Base-by-base conservation (phyloP, 2,329 filamentous ascomycete genomes). In the Sclerotinia sclerotiorum region DNA sequence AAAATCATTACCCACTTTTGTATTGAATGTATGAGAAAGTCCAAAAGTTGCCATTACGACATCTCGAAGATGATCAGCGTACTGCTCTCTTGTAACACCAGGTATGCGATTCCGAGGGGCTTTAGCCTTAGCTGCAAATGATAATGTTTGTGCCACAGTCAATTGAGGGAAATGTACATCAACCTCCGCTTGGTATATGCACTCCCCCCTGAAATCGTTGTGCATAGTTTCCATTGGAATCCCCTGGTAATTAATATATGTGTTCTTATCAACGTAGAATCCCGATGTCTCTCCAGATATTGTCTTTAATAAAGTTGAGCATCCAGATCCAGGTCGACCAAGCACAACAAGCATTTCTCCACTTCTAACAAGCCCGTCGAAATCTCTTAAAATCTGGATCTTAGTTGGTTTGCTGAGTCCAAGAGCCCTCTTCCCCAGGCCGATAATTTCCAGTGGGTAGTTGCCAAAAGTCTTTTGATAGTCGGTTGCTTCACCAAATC, bases 81-180 rank as follows among this genome's bases (percentile, higher is more conserved):
- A 89, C 27, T 90, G 84, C 0, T 81, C 77, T 2, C 87, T 84
- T 2, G 83, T 84, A 74, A 92, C 87, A 39, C 86, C 88, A 15
- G 86, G 82, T 39, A 90, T 83, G 2, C 89, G 82, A 8, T 89
- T 85, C 1, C 86, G 85, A 0, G 90, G 90, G 0, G 90, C 90
- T 64, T 89, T 83, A 0, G 88, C 87, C 63, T 88, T 85, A 1
- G 91, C 84, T 0, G 91, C 91, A 75, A 94, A 94, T 63, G 87
- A 83, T 0, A 94, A 81, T 0, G 91, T 94, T 72, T 92, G 84
- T 1, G 89, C 87, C 15, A 94, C 90, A 0, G 88, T 92, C 29
- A 95, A 80, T n/a, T 91, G 88, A 0, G 91, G 88, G 71, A 93
- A 94, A 76, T 94, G 91, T 39, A 89, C 83, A 76, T 93, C 90